A percentile compares a stretch with the other conserved stretches of the same genome.
Evolutionary conservation across 176 grass and related monocot genomes (phyloP).

Genomic region (Oropetium thomaeum): DNA sequence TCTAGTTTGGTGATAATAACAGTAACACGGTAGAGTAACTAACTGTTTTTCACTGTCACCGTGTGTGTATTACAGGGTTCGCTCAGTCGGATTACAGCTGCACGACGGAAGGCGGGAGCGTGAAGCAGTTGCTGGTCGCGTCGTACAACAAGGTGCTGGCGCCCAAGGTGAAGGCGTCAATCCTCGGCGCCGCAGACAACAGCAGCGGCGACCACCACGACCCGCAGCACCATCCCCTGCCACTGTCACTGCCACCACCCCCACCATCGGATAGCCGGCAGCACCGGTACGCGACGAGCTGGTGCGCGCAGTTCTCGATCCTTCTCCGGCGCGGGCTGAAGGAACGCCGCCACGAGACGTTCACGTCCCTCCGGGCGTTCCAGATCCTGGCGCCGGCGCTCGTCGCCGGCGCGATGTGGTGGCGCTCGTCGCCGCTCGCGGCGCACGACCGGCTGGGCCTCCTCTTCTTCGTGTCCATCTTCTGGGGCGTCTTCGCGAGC

Average conservation of each 20-base stretch:
- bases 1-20: no score
- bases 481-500: slow-evolving; percentile 97
- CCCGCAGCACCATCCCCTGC: no score
- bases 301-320: slow-evolving; percentile 72
- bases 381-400: slow-evolving; percentile 84
- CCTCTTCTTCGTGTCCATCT: slow-evolving; percentile 98
- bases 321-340: slow-evolving; percentile 87
- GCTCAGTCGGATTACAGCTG: slow-evolving; percentile 61
- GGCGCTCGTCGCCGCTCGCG: slow-evolving; percentile 57
- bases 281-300: slow-evolving; percentile 47
- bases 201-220: no score
- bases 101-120: slow-evolving; percentile 42
- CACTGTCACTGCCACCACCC: no score
- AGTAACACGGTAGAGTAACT: no score
- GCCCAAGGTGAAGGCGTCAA: slow-evolving; percentile 56
- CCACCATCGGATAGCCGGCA: no score
- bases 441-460: slow-evolving; percentile 81
- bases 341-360: slow-evolving; percentile 87
- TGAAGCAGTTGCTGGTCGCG: slow-evolving; percentile 61
- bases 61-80: slow-evolving; percentile 43
- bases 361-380: slow-evolving; percentile 81
- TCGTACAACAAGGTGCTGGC: slow-evolving; percentile 71
- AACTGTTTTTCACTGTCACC: not conserved
- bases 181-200: no score
- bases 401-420: slow-evolving; percentile 87